A percentile compares a stretch with the other conserved stretches of the same genome.
Evolutionary conservation across 2,329 filamentous ascomycete species (phyloP).

Genomic region (Phaeophleospora eucalypticola): DNA sequence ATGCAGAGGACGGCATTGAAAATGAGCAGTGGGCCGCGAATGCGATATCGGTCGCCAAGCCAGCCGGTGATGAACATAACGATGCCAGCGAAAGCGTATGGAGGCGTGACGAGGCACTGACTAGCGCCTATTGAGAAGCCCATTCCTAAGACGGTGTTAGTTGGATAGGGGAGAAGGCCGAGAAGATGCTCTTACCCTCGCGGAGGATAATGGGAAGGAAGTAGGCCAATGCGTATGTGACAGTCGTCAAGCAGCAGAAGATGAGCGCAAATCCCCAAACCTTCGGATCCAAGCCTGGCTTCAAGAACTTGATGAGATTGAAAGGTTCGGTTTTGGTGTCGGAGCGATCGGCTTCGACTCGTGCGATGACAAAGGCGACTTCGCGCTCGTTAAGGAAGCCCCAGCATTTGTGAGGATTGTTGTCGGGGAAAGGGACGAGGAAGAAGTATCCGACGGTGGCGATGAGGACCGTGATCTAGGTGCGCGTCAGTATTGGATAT

Average conservation of each 20-base stretch:
- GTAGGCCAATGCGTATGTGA: constrained; percentile 69
- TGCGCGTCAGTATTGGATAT: constrained; percentile 4
- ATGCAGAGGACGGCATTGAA: constrained; percentile 26
- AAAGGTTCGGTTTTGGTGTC: constrained; percentile 48
- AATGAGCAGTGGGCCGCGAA: constrained; percentile 28
- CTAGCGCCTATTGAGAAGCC: constrained; percentile 26
- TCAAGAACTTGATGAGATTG: constrained; percentile 45
- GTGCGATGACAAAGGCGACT: constrained; percentile 44
- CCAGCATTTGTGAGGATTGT: constrained; percentile 36
- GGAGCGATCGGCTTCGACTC: constrained; percentile 48
- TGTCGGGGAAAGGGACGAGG: constrained; percentile 46
- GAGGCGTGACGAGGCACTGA: constrained; percentile 33
- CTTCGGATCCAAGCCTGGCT: constrained; percentile 46
- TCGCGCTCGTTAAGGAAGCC: constrained; percentile 44
- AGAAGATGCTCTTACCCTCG: no score
- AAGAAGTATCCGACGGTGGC: constrained; percentile 39
- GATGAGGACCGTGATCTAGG: constrained; percentile 37
- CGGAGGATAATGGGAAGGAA: constrained; percentile 39
- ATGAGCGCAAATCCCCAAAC: constrained; percentile 53
- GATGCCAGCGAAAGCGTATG: constrained; percentile 34
- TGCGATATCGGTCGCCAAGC: constrained; percentile 26
- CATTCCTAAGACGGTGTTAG: no score
- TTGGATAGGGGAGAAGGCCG: no score
- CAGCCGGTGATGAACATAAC: constrained; percentile 26
- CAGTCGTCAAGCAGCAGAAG: constrained; percentile 62